These are phyloP conservation scores for Lachnellula cervina DNA, from an alignment of 2,329 filamentous ascomycete genomes.

Conservation along the genomic window DNA sequence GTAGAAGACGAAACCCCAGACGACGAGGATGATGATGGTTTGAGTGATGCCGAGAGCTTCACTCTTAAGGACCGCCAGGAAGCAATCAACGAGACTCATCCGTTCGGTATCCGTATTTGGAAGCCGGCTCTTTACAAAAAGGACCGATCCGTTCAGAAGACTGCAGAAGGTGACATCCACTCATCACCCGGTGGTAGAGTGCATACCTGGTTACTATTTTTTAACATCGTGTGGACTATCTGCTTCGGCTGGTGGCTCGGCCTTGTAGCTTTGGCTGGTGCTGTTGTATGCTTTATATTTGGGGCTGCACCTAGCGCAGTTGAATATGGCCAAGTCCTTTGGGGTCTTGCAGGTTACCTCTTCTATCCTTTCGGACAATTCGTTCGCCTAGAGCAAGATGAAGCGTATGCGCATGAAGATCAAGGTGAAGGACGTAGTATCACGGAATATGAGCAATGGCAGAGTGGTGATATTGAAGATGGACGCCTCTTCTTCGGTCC, in stretches of 20 bases:
- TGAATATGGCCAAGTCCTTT: slow-evolving; percentile 81
- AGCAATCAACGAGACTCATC: slow-evolving; percentile 97
- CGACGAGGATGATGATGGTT: slow-evolving; percentile 61
- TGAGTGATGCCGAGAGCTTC: slow-evolving; percentile 95
- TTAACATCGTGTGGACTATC: slow-evolving; percentile 87
- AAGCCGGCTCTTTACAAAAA: slow-evolving; percentile 99
- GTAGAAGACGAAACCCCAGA: slow-evolving; percentile 38
- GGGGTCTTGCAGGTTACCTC: slow-evolving; percentile 78
- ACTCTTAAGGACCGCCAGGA: slow-evolving; percentile 95
- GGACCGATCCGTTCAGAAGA: slow-evolving; percentile 90
- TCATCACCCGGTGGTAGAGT: slow-evolving; percentile 86
- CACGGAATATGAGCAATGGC: slow-evolving; percentile 98
- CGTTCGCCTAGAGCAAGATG: slow-evolving; percentile 87
- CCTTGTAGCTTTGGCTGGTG: slow-evolving; percentile 66
- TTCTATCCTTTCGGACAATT: slow-evolving; percentile 98
- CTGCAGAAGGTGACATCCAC: slow-evolving; percentile 93
- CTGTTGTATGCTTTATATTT: slow-evolving; percentile 73
- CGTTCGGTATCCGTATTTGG: slow-evolving; percentile 98
- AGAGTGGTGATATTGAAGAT: slow-evolving; percentile 93
- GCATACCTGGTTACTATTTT: slow-evolving; percentile 75
- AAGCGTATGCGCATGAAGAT: slow-evolving; percentile 90
- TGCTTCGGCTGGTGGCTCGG: slow-evolving; percentile 97
- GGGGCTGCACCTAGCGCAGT: slow-evolving; percentile 72
- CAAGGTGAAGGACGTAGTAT: slow-evolving; percentile 94
- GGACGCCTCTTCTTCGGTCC: slow-evolving; percentile 95